phyloP scores from a whole-genome alignment of 106 monocot species.

The Acorus calamus region DNA sequence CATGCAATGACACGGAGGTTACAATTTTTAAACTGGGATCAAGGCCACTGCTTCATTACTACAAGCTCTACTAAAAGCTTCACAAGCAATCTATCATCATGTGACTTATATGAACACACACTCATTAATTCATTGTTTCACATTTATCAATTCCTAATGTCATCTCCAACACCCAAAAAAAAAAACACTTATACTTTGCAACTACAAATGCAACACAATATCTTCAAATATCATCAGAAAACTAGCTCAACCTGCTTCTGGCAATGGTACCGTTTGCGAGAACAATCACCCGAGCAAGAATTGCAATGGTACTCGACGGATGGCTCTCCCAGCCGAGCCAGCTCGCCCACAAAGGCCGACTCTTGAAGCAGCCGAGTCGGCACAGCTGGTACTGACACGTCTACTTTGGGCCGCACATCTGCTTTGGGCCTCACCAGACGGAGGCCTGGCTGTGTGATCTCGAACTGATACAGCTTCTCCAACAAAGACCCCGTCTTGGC shows the following conservation, averaged over 20 bases:
- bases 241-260: constrained; percentile 58
- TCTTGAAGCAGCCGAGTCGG: constrained; percentile 42
- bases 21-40: no score
- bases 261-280: constrained; percentile 91
- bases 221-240: no score
- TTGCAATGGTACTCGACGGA: constrained; percentile 98
- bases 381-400: constrained; percentile 20
- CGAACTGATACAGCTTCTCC: constrained; percentile 74
- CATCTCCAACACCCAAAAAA: background rate
- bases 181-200: background rate
- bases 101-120: no score
- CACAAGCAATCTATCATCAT: no score
- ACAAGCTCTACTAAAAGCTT: no score
- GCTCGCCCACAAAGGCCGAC: constrained; percentile 45
- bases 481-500: constrained; percentile 26
- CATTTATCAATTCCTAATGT: no score
- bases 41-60: no score
- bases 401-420: background rate
- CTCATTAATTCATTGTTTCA: no score
- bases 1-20: no score
- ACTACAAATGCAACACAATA: background rate
- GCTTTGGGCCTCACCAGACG: constrained; percentile 11
- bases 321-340: constrained; percentile 46
- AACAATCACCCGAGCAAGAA: constrained; percentile 91
- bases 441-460: constrained; percentile 23